A percentile compares a stretch with the other conserved stretches of the same genome.
Conservation (phyloP, 345 rosid species). For the Isatis tinctoria region DNA sequence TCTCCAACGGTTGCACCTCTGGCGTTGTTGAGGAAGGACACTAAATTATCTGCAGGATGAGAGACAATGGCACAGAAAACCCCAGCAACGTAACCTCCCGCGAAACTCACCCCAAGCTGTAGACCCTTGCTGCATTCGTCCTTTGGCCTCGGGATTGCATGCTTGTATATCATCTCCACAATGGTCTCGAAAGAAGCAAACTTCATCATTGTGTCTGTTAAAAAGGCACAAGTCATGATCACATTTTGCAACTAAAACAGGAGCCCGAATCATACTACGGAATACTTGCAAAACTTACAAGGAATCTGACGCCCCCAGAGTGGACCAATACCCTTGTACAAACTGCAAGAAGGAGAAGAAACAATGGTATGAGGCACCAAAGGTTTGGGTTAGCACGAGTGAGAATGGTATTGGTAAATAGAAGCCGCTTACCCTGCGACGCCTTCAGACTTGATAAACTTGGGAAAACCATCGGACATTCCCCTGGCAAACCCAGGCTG, state of each 20-base stretch:
- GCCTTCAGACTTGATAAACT: conserved; percentile 84
- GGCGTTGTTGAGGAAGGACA: conserved; percentile 92
- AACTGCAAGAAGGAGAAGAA: conserved; percentile 35
- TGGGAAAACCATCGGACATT: conserved; percentile 83
- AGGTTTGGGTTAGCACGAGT: not conserved
- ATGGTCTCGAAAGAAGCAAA: conserved; percentile 91
- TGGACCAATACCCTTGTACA: conserved; percentile 95
- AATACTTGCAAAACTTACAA: conserved; percentile 66
- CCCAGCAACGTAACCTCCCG: conserved; percentile 88
- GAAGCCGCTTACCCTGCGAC: conserved; percentile 51
- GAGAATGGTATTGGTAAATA: not conserved
- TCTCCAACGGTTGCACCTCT: conserved; percentile 95
- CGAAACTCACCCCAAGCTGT: conserved; percentile 90
- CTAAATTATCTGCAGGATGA: conserved; percentile 93
- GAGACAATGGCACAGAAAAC: conserved; percentile 86
- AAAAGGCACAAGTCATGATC: not conserved
- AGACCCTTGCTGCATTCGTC: conserved; percentile 76
- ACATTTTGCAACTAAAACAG: not conserved
- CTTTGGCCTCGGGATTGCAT: conserved; percentile 80
- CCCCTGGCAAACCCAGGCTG: conserved; percentile 99
- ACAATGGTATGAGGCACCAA: not conserved
- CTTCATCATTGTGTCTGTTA: conserved; percentile 95
- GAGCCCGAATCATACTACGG: conserved; percentile 5
- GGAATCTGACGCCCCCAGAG: conserved; percentile 99
- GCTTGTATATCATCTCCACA: conserved; percentile 82